Evolutionary conservation across 805 yeast species (phyloP).

Genomic region (Sugiyamaella floridensis): DNA sequence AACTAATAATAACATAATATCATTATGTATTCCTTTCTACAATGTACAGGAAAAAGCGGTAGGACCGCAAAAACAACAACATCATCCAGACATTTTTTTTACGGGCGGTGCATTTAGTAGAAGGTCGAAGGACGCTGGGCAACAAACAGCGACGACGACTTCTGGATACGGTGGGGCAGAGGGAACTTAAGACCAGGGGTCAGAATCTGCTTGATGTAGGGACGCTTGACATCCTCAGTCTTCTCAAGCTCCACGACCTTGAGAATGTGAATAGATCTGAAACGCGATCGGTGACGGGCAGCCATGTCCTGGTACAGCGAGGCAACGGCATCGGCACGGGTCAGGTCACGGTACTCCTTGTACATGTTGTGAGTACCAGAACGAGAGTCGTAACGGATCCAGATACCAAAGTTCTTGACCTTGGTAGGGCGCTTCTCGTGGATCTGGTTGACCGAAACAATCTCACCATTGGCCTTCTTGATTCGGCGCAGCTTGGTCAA

Average conservation of each 20-base stretch:
- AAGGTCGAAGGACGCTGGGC: slow-evolving; percentile 94
- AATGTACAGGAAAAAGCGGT: not conserved
- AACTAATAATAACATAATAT: not conserved
- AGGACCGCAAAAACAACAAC: not conserved
- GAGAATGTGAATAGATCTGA: slow-evolving; percentile 98
- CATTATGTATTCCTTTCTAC: not conserved
- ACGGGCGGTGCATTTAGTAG: slow-evolving; percentile 56
- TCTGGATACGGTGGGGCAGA: slow-evolving; percentile 98
- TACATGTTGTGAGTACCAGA: slow-evolving; percentile 99
- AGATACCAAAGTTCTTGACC: slow-evolving; percentile 99
- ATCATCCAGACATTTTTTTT: not conserved
- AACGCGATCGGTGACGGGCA: slow-evolving; percentile 99
- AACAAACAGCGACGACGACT: slow-evolving; percentile 80
- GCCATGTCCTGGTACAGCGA: slow-evolving; percentile 99
- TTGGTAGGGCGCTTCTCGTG: slow-evolving; percentile 95
- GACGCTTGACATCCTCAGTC: slow-evolving; percentile 98
- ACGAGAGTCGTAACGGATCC: slow-evolving; percentile 99
- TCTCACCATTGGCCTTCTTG: slow-evolving; percentile 99
- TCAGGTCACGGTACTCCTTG: slow-evolving; percentile 99
- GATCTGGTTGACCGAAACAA: slow-evolving; percentile 86
- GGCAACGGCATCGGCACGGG: slow-evolving; percentile 99
- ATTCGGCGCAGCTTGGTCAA: slow-evolving; percentile 98
- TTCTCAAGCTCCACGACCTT: slow-evolving; percentile 98
- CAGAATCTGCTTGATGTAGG: slow-evolving; percentile 95
- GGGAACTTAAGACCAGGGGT: slow-evolving; percentile 97